These are phyloP conservation scores for Cucumis sativus DNA, from an alignment of 306 rosid genomes.

Conservation along the genomic window DNA sequence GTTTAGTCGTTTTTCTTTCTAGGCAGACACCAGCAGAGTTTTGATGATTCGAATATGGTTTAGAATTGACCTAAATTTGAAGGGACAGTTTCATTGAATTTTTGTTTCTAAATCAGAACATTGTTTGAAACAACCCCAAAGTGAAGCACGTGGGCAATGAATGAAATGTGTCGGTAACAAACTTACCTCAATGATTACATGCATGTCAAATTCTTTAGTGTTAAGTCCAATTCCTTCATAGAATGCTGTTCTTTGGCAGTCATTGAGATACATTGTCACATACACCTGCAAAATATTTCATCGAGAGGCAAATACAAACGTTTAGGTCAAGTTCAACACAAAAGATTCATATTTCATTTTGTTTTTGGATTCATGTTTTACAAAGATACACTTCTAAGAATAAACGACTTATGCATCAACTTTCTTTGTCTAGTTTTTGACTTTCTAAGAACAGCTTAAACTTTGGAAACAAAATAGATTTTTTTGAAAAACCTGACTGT, in stretches of 20 bases:
- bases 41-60: not conserved
- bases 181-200: slow-evolving; percentile 93
- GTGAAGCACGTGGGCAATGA: not conserved
- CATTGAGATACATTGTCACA: slow-evolving; percentile 95
- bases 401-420: not conserved
- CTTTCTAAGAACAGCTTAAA: too few relatives aligned
- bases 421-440: not conserved
- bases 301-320: not conserved
- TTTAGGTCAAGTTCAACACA: not conserved
- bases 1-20: not conserved
- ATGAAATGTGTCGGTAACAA: not conserved
- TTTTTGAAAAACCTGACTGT: not conserved
- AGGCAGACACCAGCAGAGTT: not conserved
- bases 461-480: not conserved
- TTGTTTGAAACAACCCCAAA: not conserved
- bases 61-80: not conserved
- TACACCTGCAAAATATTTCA: slow-evolving; percentile 53
- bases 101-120: not conserved
- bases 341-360: not conserved
- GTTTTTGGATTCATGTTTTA: not conserved
- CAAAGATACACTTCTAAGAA: not conserved
- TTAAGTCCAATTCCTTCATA: slow-evolving; percentile 91
- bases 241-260: slow-evolving; percentile 92
- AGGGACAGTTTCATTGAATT: not conserved
- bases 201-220: slow-evolving; percentile 96